These are phyloP conservation scores for Alternaria gaisen DNA, from an alignment of 2,329 filamentous ascomycete species.

Conservation along the genomic window DNA sequence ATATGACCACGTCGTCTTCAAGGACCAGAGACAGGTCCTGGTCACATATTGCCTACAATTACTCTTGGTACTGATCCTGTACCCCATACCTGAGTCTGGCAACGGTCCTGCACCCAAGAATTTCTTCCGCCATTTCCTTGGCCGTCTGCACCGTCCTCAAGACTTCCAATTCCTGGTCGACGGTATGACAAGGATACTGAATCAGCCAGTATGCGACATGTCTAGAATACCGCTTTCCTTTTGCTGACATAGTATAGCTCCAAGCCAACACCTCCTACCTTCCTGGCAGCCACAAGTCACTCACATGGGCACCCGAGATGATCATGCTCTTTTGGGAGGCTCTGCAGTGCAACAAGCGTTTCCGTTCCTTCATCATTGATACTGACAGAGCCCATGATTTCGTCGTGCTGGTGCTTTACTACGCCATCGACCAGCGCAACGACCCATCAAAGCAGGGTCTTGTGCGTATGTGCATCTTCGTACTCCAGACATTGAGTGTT, in stretches of 20 bases:
- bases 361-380: slow-evolving; percentile 95
- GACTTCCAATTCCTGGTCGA: slow-evolving; percentile 98
- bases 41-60: slow-evolving; percentile 93
- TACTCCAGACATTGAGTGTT: slow-evolving; percentile 92
- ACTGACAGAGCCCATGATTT: slow-evolving; percentile 94
- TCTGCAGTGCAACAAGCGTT: slow-evolving; percentile 96
- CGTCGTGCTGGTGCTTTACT: slow-evolving; percentile 87
- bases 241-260: slow-evolving; percentile 60
- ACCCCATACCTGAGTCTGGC: slow-evolving; percentile 82
- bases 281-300: slow-evolving; percentile 79
- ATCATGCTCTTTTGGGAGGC: slow-evolving; percentile 98
- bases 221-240: too few relatives aligned
- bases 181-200: slow-evolving; percentile 90
- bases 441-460: slow-evolving; percentile 90
- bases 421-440: slow-evolving; percentile 86
- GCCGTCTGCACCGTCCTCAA: slow-evolving; percentile 87
- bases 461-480: slow-evolving; percentile 96
- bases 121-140: slow-evolving; percentile 90
- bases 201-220: slow-evolving; percentile 72
- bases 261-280: slow-evolving; percentile 89
- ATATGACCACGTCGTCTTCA: slow-evolving; percentile 91
- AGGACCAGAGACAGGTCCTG: slow-evolving; percentile 86
- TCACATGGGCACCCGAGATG: slow-evolving; percentile 92
- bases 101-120: slow-evolving; percentile 78
- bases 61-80: slow-evolving; percentile 83